Evolutionary conservation across 1,284 basidiomycete genomes (phyloP).

Genomic region (Cutaneotrichosporon sp.): DNA sequence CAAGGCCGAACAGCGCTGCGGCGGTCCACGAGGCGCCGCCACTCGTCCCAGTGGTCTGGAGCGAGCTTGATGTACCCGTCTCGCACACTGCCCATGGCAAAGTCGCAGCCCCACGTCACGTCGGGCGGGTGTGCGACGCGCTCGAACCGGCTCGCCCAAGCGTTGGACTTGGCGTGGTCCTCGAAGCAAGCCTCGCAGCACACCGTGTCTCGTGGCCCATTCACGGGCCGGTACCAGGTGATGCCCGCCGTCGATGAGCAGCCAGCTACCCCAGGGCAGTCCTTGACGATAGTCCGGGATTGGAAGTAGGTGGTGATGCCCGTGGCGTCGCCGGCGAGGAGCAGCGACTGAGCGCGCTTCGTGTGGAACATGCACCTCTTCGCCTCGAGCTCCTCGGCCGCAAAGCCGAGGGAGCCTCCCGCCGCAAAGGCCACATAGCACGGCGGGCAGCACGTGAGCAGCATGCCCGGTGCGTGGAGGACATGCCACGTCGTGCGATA

Average conservation of each 20-base stretch:
- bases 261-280: not conserved
- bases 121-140: not conserved
- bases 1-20: not conserved
- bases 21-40: not conserved
- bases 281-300: not conserved
- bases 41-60: conserved; percentile 2
- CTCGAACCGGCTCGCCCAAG: not conserved
- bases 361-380: not conserved
- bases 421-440: not conserved
- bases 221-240: not conserved
- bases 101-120: not conserved
- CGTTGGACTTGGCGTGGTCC: not conserved
- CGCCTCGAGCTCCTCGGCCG: not conserved
- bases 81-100: not conserved
- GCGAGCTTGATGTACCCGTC: conserved; percentile 2
- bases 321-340: not conserved
- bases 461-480: not conserved
- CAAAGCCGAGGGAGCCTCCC: not conserved
- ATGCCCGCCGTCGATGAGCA: not conserved
- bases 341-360: not conserved
- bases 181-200: conserved; percentile 2
- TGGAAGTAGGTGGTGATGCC: not conserved
- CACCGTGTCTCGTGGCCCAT: not conserved
- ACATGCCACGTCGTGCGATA: conserved; percentile 1
- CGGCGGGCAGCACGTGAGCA: not conserved